A percentile compares a stretch with the other conserved stretches of the same genome.
These are phyloP conservation scores for Starmerella vitae DNA, from an alignment of 805 yeast species.

Conservation along the genomic window DNA sequence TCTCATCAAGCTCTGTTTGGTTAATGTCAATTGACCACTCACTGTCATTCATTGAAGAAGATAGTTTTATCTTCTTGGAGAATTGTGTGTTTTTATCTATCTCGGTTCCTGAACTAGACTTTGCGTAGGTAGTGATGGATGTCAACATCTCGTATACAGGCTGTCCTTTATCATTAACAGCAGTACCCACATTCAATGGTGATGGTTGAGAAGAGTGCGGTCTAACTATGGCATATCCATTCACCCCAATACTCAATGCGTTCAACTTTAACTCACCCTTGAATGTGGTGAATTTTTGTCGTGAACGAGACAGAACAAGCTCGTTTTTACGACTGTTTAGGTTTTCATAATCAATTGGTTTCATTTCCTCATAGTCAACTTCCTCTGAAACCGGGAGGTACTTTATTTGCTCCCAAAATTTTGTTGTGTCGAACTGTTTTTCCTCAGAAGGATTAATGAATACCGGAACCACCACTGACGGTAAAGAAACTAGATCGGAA, in stretches of 20 bases:
- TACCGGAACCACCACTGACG: slow-evolving; percentile 16
- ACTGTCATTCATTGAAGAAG: slow-evolving; percentile 2
- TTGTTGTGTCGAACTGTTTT: slow-evolving; percentile 9
- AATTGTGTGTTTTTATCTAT: not conserved
- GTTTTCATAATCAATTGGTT: slow-evolving; percentile 6
- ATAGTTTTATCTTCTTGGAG: slow-evolving; percentile 1
- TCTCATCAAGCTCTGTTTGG: slow-evolving; percentile 1
- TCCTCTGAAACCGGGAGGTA: slow-evolving; percentile 5
- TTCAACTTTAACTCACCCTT: slow-evolving; percentile 8
- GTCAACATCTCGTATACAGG: slow-evolving; percentile 40
- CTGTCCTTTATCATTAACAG: slow-evolving; percentile 39
- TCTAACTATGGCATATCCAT: slow-evolving; percentile 43
- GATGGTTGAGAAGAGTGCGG: slow-evolving; percentile 1
- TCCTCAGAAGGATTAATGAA: slow-evolving; percentile 7
- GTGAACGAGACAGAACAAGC: slow-evolving; percentile 8
- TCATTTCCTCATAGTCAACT: not conserved
- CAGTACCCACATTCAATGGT: slow-evolving; percentile 29
- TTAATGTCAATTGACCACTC: slow-evolving; percentile 5
- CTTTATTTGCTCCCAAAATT: slow-evolving; percentile 16
- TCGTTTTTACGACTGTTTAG: slow-evolving; percentile 3
- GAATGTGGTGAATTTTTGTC: slow-evolving; percentile 9
- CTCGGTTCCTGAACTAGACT: slow-evolving; percentile 8
- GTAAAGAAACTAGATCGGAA: slow-evolving; percentile 16
- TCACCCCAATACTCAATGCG: slow-evolving; percentile 44
- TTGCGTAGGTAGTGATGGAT: slow-evolving; percentile 9